A percentile compares a stretch with the other conserved stretches of the same genome.
Evolutionary conservation across 106 monocot species (phyloP).

Genomic region (Platanthera guangdongensis): DNA sequence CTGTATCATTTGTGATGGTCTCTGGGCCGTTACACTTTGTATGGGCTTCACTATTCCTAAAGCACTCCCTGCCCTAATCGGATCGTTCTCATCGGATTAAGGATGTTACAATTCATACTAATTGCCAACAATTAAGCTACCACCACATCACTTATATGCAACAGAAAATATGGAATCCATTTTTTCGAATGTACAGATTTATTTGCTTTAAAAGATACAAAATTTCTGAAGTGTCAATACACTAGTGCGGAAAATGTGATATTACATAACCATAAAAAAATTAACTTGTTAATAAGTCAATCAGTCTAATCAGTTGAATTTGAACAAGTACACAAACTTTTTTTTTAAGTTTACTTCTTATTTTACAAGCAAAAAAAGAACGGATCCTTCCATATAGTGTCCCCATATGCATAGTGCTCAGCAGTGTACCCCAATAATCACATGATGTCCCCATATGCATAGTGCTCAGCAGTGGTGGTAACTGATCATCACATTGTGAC

Average conservation of each 20-base stretch:
- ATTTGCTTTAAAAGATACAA: not conserved
- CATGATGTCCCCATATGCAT: too few relatives aligned
- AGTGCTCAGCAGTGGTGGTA: too few relatives aligned
- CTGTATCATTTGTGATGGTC: too few relatives aligned
- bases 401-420: too few relatives aligned
- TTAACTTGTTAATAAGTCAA: not conserved
- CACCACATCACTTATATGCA: not conserved
- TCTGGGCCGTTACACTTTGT: too few relatives aligned
- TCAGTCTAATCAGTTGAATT: not conserved
- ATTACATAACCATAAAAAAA: not conserved
- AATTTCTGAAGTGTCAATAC: not conserved
- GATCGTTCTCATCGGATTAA: too few relatives aligned
- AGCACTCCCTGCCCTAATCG: too few relatives aligned
- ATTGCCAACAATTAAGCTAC: not conserved
- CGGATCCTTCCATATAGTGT: too few relatives aligned
- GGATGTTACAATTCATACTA: not conserved
- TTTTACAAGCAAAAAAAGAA: too few relatives aligned
- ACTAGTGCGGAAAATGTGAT: not conserved
- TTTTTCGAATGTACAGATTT: not conserved
- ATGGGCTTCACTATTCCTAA: too few relatives aligned
- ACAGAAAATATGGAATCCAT: not conserved
- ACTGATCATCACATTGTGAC: too few relatives aligned
- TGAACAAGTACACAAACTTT: not conserved
- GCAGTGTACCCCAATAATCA: too few relatives aligned
- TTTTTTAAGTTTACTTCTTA: not conserved